Evolutionary conservation across 208 protist genomes (phyloP).

Genomic region (Wallacemonas sp.): DNA sequence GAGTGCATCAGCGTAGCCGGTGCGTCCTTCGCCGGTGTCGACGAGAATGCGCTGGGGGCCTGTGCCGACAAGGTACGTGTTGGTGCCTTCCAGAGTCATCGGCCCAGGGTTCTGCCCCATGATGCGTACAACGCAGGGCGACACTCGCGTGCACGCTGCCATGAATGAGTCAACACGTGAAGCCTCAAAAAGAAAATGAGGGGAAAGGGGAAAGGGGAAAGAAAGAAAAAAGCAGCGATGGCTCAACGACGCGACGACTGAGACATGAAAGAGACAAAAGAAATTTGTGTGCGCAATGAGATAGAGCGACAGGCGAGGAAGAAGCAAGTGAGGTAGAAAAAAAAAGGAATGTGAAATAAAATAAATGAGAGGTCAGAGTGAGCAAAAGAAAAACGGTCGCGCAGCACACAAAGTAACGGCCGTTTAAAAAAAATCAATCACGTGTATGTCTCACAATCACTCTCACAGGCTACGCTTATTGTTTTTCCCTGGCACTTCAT

Average conservation of each 20-base stretch:
- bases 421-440: no score
- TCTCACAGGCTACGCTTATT: no score
- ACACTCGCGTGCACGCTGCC: slow-evolving; percentile 32
- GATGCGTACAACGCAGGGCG: slow-evolving; percentile 47
- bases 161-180: not conserved
- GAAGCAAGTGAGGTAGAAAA: slow-evolving; percentile 7
- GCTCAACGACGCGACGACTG: no score
- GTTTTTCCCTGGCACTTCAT: no score
- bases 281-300: no score
- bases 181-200: not conserved
- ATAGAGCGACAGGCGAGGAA: no score
- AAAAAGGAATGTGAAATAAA: not conserved
- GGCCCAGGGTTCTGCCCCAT: slow-evolving; percentile 66
- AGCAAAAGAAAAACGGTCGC: no score
- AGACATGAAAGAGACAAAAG: no score
- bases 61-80: slow-evolving; percentile 72
- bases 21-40: slow-evolving; percentile 59
- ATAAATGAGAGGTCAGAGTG: no score
- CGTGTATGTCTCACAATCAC: no score
- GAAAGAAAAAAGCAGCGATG: no score
- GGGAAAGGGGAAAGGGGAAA: slow-evolving; percentile 2
- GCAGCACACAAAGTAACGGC: no score
- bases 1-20: slow-evolving; percentile 38
- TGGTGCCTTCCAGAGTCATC: slow-evolving; percentile 74
- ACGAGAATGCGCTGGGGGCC: slow-evolving; percentile 47